phyloP scores from a whole-genome alignment of 1,284 basidiomycete genomes.

The Microbotryum scabiosae region DNA sequence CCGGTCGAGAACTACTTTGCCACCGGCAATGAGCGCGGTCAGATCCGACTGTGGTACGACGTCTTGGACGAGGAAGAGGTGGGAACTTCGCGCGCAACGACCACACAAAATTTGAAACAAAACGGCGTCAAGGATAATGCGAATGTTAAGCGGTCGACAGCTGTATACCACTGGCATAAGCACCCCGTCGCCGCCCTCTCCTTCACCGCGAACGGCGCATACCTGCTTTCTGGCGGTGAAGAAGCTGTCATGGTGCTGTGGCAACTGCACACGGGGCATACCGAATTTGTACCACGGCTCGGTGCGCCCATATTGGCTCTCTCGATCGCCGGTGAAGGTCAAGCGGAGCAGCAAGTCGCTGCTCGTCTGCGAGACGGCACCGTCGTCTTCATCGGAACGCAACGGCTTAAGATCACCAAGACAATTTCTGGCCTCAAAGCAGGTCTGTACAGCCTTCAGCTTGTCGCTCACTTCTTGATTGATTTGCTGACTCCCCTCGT shows the following conservation, averaged over 20 bases:
- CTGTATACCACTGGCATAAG: constrained; percentile 91
- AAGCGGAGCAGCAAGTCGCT: constrained; percentile 73
- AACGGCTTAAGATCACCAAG: constrained; percentile 61
- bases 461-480: no score
- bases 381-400: constrained; percentile 66
- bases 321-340: constrained; percentile 50
- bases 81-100: constrained; percentile 26
- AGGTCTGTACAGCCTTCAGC: constrained; percentile 47
- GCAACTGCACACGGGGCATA: constrained; percentile 76
- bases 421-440: constrained; percentile 70
- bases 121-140: constrained; percentile 8
- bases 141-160: constrained; percentile 51
- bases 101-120: background rate
- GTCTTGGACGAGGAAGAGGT: constrained; percentile 49
- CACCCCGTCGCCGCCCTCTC: constrained; percentile 83
- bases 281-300: constrained; percentile 85
- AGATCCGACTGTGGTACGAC: constrained; percentile 87
- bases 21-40: constrained; percentile 79
- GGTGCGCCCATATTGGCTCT: constrained; percentile 65
- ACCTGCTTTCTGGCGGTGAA: constrained; percentile 89
- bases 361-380: constrained; percentile 75
- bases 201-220: constrained; percentile 85
- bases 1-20: constrained; percentile 88
- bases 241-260: constrained; percentile 93
- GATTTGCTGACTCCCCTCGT: background rate